Evolutionary conservation across 2,329 filamentous ascomycete genomes (phyloP).

Genomic region (Aspergillus sp.): DNA sequence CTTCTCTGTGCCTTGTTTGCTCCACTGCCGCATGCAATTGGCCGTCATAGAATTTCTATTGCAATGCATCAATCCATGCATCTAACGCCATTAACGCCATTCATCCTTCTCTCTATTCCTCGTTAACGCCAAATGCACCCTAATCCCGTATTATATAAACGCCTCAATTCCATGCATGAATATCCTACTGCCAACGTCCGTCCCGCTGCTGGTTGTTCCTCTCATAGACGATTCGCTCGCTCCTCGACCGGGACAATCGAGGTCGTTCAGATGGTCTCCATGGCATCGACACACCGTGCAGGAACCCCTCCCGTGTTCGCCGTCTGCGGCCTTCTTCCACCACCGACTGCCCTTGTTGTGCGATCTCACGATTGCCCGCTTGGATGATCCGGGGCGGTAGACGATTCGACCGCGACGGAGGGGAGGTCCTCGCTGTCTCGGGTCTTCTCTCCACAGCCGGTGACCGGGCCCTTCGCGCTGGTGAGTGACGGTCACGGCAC

Average conservation of each 20-base stretch:
- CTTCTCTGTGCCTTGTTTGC: no score
- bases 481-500: neutral
- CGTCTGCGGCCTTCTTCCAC: slow-evolving; percentile 14
- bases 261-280: neutral
- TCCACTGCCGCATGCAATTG: no score
- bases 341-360: slow-evolving; percentile 18
- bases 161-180: no score
- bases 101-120: no score
- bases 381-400: slow-evolving; percentile 23
- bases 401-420: neutral
- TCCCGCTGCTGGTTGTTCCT: neutral
- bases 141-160: no score
- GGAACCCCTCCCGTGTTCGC: slow-evolving; percentile 9
- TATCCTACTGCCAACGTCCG: neutral
- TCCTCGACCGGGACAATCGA: neutral
- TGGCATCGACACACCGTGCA: slow-evolving; percentile 3
- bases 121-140: no score
- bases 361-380: slow-evolving; percentile 22
- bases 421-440: neutral
- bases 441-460: neutral
- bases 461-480: neutral
- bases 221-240: neutral
- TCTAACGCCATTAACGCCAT: no score
- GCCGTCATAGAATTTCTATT: no score
- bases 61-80: no score